A percentile compares a stretch with the other conserved stretches of the same genome.
Evolutionary conservation across 805 yeast genomes (phyloP).

Genomic region (Schizosaccharomyces octosporus): DNA sequence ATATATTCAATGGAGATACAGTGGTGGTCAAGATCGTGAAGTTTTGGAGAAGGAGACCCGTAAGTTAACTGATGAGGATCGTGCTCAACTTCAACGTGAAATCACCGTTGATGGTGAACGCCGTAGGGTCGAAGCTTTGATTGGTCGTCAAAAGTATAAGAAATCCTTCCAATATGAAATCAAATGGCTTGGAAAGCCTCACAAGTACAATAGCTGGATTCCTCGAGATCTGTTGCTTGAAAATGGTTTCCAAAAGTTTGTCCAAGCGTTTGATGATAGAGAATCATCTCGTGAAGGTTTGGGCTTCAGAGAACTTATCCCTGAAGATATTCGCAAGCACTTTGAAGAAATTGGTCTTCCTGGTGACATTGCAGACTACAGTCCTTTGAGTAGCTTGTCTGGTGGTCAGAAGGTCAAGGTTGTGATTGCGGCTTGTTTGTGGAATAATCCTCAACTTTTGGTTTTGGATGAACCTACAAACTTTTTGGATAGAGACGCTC

Average conservation of each 20-base stretch:
- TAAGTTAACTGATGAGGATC: slow-evolving; percentile 57
- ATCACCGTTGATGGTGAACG: slow-evolving; percentile 54
- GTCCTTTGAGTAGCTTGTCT: slow-evolving; percentile 84
- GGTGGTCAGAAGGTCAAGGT: slow-evolving; percentile 97
- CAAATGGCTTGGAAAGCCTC: slow-evolving; percentile 63
- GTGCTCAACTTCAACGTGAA: slow-evolving; percentile 48
- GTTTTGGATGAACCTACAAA: slow-evolving; percentile 97
- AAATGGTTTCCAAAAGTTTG: slow-evolving; percentile 71
- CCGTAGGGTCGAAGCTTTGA: slow-evolving; percentile 75
- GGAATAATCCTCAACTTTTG: slow-evolving; percentile 94
- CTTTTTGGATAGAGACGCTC: slow-evolving; percentile 89
- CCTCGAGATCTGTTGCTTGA: slow-evolving; percentile 58
- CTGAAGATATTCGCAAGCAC: slow-evolving; percentile 82
- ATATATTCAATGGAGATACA: slow-evolving; percentile 93
- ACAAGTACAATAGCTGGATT: slow-evolving; percentile 74
- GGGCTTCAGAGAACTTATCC: slow-evolving; percentile 84
- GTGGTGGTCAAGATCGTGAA: slow-evolving; percentile 95
- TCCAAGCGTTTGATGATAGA: slow-evolving; percentile 92
- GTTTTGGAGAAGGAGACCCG: slow-evolving; percentile 81
- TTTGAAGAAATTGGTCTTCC: slow-evolving; percentile 93
- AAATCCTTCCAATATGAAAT: slow-evolving; percentile 91
- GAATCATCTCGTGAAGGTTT: slow-evolving; percentile 98
- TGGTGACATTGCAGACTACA: slow-evolving; percentile 94
- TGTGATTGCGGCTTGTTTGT: slow-evolving; percentile 97
- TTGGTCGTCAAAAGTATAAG: slow-evolving; percentile 91